Base-by-base conservation (phyloP, 441 rosid genomes). In the Viola pubescens region DNA sequence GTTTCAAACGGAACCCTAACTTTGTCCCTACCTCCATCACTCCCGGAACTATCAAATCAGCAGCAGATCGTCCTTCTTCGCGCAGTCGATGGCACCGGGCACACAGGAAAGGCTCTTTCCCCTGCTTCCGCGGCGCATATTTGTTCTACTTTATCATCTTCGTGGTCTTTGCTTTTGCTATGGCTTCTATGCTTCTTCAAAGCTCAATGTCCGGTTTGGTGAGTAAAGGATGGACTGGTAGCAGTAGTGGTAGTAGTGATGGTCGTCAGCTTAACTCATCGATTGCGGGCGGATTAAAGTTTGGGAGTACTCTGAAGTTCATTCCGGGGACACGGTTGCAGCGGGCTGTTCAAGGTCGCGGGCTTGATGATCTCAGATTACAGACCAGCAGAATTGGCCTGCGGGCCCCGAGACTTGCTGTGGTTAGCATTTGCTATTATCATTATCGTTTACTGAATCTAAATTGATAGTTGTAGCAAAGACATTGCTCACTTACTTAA, bases 361-460 rank as follows among this genome's bases (percentile, higher is more conserved):
- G 90, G 11, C 85, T 85, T 59, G 84, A 85, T 75, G 72, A 61
- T 40, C 54, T 75, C 59, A 78, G 94, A 43, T 65, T 74, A 46
- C 58, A 12, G 42, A 60, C 63, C 57, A 56, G 63, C 8, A 81
- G 89, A 81, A 75, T 88, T 48, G 97, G 98, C 4, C 65, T 91
- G 68, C 96, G 99, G 54, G 66, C 89, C 16, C 98, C 97, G 0
- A 81, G 86, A 66, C 86, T 94, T 14, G 97, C 91, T 61, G 74
- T 88, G 44, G 99, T 94, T 71, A 91, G 99, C 79, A 39, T 49
- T 2, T 26, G 34, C 34, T 26, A 26, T 26, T 26, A 26, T 26
- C 34, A 26, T 26, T 26, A 26, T 26, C 34, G 34, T 26, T 26
- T 26, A 26, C 34, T 26, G 34, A 26, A 26, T 26, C 34, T 26